A percentile compares a stretch with the other conserved stretches of the same genome.
phyloP scores from a whole-genome alignment of 2,329 filamentous ascomycete genomes.

The Penicillium sp. region DNA sequence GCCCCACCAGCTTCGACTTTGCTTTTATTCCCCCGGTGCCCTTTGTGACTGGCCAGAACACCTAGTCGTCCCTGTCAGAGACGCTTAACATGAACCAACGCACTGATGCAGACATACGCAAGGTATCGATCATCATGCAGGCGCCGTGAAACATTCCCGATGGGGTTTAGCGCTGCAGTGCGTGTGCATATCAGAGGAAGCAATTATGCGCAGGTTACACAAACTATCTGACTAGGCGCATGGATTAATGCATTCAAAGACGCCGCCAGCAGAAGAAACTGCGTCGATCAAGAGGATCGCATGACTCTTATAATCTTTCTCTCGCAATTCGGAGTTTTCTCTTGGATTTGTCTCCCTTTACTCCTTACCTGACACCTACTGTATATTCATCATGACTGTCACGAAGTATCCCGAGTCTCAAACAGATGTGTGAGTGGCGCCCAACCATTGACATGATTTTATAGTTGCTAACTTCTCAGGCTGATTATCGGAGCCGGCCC shows the following conservation, averaged over 20 bases:
- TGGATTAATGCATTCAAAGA: background rate
- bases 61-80: too few species aligned
- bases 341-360: background rate
- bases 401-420: background rate
- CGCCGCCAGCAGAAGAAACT: background rate
- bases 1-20: too few species aligned
- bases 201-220: background rate
- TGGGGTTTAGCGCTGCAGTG: too few species aligned
- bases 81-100: too few species aligned
- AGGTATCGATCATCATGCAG: too few species aligned
- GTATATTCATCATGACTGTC: background rate
- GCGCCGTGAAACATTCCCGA: too few species aligned
- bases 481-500: background rate
- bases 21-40: too few species aligned
- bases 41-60: too few species aligned
- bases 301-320: background rate
- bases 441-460: too few species aligned
- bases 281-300: background rate
- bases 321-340: background rate
- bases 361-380: background rate
- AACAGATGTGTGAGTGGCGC: background rate
- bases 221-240: background rate
- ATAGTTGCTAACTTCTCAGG: background rate
- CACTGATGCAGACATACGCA: too few species aligned
- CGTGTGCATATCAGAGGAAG: background rate